Evolutionary conservation across 177 flowering plant species (phyloP).

Genomic region (Vitis hybrid): DNA sequence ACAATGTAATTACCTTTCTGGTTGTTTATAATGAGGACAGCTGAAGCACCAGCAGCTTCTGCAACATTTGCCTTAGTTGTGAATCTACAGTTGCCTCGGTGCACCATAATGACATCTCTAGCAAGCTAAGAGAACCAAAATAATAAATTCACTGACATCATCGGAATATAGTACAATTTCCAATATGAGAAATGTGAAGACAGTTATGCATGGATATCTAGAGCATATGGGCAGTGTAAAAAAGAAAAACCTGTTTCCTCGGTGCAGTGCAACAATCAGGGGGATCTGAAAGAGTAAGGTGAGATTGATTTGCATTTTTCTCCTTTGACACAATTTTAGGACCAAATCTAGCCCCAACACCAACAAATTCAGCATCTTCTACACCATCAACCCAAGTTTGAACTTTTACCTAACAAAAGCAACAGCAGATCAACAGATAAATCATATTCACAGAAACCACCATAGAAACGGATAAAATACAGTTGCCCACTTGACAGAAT

Average conservation of each 20-base stretch:
- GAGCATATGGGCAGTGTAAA: neutral
- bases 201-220: neutral
- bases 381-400: slow-evolving; percentile 78
- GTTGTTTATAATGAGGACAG: slow-evolving; percentile 78
- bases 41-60: slow-evolving; percentile 90
- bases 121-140: slow-evolving; percentile 46
- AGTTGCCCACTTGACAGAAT: neutral
- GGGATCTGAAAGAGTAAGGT: slow-evolving; percentile 73
- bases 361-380: slow-evolving; percentile 78
- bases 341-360: slow-evolving; percentile 98
- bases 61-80: slow-evolving; percentile 83
- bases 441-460: neutral
- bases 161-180: neutral
- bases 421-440: neutral
- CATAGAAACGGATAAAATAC: neutral
- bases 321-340: slow-evolving; percentile 87
- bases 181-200: no score
- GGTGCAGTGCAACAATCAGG: slow-evolving; percentile 77
- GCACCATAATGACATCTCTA: slow-evolving; percentile 79
- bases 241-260: slow-evolving; percentile 61
- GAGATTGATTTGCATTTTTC: slow-evolving; percentile 75
- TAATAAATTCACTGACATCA: neutral
- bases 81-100: slow-evolving; percentile 89
- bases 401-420: slow-evolving; percentile 73
- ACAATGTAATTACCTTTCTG: slow-evolving; percentile 49